phyloP scores from a whole-genome alignment of 2,329 filamentous ascomycete genomes.

The Stachybotrys chlorohalonatus region DNA sequence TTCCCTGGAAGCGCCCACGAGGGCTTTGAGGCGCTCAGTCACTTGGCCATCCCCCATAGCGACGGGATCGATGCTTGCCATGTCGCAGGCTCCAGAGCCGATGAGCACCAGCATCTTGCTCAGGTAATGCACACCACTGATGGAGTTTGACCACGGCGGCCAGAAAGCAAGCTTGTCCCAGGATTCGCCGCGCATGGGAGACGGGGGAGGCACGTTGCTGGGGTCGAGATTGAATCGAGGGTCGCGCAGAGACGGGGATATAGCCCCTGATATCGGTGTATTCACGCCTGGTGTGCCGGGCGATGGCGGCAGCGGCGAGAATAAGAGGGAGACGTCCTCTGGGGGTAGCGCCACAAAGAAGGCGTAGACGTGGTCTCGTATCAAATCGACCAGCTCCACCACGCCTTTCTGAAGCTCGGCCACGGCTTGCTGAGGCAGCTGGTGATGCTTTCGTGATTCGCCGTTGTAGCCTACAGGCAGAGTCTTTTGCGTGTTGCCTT shows the following conservation, averaged over 20 bases:
- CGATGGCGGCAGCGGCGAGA: constrained; percentile 68
- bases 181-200: constrained; percentile 68
- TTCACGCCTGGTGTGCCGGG: constrained; percentile 31
- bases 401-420: constrained; percentile 66
- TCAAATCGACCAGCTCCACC: constrained; percentile 71
- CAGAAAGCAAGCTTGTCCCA: constrained; percentile 97
- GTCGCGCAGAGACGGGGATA: constrained; percentile 44
- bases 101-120: constrained; percentile 73
- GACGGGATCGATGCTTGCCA: constrained; percentile 66
- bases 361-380: constrained; percentile 68
- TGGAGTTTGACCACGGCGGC: constrained; percentile 85
- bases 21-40: constrained; percentile 62
- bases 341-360: constrained; percentile 86
- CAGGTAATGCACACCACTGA: constrained; percentile 87
- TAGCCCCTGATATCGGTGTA: constrained; percentile 31
- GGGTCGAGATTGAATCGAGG: constrained; percentile 74
- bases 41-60: constrained; percentile 44
- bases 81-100: constrained; percentile 78
- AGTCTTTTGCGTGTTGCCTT: constrained; percentile 70
- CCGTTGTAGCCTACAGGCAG: constrained; percentile 76
- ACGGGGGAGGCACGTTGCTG: constrained; percentile 66
- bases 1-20: constrained; percentile 74
- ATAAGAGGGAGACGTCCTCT: constrained; percentile 80
- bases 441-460: constrained; percentile 73
- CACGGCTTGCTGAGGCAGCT: constrained; percentile 62